A percentile compares a stretch with the other conserved stretches of the same genome.
These are phyloP conservation scores for Phaeosphaeriaceae sp. DNA, from an alignment of 2,329 filamentous ascomycete genomes.

Conservation along the genomic window DNA sequence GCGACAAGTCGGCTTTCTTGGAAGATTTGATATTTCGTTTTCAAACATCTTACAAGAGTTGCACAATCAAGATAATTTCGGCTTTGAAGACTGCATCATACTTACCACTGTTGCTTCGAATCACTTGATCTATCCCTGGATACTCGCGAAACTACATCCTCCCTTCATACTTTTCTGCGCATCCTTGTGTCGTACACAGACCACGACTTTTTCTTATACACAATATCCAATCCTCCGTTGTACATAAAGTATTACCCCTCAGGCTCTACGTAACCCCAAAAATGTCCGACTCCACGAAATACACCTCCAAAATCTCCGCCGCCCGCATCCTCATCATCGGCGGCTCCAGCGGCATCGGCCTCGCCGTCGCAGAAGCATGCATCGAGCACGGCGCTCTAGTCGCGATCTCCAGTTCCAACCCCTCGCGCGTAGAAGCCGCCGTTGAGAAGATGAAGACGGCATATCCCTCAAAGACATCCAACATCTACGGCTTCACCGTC, in stretches of 20 bases:
- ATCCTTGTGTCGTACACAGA: too few relatives aligned
- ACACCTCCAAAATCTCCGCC: slow-evolving; percentile 56
- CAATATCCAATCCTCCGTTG: too few relatives aligned
- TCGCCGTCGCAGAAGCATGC: slow-evolving; percentile 64
- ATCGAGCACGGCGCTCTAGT: slow-evolving; percentile 64
- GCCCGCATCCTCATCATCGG: slow-evolving; percentile 66
- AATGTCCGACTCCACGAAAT: slow-evolving; percentile 52
- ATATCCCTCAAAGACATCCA: slow-evolving; percentile 52
- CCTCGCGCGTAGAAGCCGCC: slow-evolving; percentile 56
- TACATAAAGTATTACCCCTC: too few relatives aligned
- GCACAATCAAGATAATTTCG: not conserved
- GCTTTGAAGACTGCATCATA: not conserved
- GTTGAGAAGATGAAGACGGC: slow-evolving; percentile 52
- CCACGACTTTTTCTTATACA: too few relatives aligned
- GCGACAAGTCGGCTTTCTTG: not conserved
- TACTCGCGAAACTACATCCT: too few relatives aligned
- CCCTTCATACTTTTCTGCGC: too few relatives aligned
- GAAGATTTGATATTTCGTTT: too few relatives aligned
- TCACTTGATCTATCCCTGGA: not conserved
- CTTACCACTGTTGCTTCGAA: not conserved
- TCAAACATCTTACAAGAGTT: too few relatives aligned
- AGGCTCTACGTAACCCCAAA: not conserved
- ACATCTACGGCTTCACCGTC: slow-evolving; percentile 55
- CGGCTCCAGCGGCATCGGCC: slow-evolving; percentile 69
- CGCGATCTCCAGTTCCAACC: slow-evolving; percentile 66